Conservation (phyloP, 805 yeast species). For the Schwanniomyces yamadae region DNA sequence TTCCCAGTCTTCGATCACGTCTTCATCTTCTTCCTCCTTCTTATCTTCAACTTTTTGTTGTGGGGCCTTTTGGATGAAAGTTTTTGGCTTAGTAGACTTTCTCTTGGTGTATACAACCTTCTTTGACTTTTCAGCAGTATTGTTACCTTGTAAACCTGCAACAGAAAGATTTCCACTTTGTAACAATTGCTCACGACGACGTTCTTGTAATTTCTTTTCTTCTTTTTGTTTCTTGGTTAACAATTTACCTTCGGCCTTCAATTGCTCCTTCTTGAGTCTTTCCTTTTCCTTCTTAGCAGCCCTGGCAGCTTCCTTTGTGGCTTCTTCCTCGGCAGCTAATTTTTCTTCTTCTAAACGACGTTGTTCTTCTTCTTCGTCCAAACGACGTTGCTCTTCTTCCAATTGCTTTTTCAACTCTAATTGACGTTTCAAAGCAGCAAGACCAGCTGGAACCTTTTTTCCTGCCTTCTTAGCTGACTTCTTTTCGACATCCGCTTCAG, state of each 20-base stretch:
- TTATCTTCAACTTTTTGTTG: conserved; percentile 15
- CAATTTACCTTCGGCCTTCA: conserved; percentile 94
- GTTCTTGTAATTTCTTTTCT: conserved; percentile 80
- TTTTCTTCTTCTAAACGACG: conserved; percentile 52
- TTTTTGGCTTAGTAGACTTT: conserved; percentile 53
- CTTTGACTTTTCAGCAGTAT: conserved; percentile 50
- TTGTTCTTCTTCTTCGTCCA: conserved; percentile 66
- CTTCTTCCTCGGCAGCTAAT: conserved; percentile 60
- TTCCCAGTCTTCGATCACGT: conserved; percentile 84
- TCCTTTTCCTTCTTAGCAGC: conserved; percentile 83
- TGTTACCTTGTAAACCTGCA: conserved; percentile 59
- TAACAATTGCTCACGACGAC: conserved; percentile 83
- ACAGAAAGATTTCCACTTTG: conserved; percentile 71
- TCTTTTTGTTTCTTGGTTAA: conserved; percentile 94
- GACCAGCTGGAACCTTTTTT: conserved; percentile 85
- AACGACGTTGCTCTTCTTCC: conserved; percentile 77
- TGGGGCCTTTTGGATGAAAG: conserved; percentile 29
- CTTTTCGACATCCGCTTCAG: conserved; percentile 24
- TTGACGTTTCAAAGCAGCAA: conserved; percentile 89
- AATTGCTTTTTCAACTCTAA: conserved; percentile 82
- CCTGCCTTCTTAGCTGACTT: conserved; percentile 39
- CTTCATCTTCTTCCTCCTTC: conserved; percentile 24
- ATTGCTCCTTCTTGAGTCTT: conserved; percentile 79
- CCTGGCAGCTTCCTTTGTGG: conserved; percentile 55
- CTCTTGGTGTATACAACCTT: conserved; percentile 70